Percentiles rank a stretch among this genome's conserved stretches.
Conservation (phyloP, 345 rosid genomes). For the Balakata baccata region DNA sequence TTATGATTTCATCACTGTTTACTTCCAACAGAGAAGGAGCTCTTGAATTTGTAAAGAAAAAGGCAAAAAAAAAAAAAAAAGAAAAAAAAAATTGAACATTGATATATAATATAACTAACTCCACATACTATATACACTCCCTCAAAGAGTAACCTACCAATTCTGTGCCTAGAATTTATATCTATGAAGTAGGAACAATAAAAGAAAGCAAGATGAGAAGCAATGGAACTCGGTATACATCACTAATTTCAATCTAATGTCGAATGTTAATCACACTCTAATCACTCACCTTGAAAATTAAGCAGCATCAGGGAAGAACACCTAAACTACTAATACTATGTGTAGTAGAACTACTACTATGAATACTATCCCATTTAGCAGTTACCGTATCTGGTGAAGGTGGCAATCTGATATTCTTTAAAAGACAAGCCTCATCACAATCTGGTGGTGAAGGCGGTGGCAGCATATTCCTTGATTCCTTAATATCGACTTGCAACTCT, state of each 20-base stretch:
- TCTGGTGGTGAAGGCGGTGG: slow-evolving; percentile 36
- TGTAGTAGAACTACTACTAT: slow-evolving; percentile 35
- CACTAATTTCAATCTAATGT: slow-evolving; percentile 1
- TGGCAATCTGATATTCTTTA: slow-evolving; percentile 30
- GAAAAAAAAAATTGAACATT: not conserved
- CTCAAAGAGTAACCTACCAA: not conserved
- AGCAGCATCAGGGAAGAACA: not conserved
- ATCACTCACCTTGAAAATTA: not conserved
- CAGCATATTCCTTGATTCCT: slow-evolving; percentile 8
- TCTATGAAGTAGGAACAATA: not conserved
- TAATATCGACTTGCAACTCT: slow-evolving; percentile 6
- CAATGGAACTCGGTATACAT: not conserved
- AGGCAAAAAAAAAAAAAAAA: not conserved
- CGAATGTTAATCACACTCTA: not conserved
- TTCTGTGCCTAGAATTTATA: not conserved
- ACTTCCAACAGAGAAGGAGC: too few relatives aligned
- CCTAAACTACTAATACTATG: slow-evolving; percentile 33
- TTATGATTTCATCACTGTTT: too few relatives aligned
- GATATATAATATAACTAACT: not conserved
- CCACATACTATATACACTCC: slow-evolving; percentile 22
- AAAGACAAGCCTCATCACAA: slow-evolving; percentile 32
- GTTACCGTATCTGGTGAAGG: slow-evolving; percentile 61
- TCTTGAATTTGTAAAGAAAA: too few relatives aligned
- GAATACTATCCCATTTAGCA: slow-evolving; percentile 38
- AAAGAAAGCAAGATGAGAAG: not conserved